phyloP scores from a whole-genome alignment of 352 stramenopile species.

The Aphanomyces stellatus region DNA sequence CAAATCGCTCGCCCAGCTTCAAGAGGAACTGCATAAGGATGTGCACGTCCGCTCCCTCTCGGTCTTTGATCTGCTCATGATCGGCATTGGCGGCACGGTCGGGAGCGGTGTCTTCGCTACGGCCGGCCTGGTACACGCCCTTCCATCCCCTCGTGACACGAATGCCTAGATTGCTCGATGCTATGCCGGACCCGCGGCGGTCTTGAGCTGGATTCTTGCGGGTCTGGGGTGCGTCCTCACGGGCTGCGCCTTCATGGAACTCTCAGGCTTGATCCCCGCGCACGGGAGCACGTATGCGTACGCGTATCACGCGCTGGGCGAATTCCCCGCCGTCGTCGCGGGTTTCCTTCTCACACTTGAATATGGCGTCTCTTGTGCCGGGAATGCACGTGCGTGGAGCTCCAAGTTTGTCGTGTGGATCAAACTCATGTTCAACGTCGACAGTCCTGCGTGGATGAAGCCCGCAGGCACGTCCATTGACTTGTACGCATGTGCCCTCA shows the following conservation, averaged over 20 bases:
- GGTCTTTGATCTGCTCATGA: slow-evolving; percentile 85
- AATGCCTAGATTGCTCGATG: slow-evolving; percentile 4
- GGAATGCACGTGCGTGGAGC: slow-evolving; percentile 60
- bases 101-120: slow-evolving; percentile 88
- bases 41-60: slow-evolving; percentile 37
- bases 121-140: slow-evolving; percentile 24
- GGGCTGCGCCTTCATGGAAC: slow-evolving; percentile 45
- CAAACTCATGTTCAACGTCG: slow-evolving; percentile 36
- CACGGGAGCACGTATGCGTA: slow-evolving; percentile 60
- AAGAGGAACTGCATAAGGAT: not conserved
- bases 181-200: slow-evolving; percentile 33
- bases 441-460: slow-evolving; percentile 55
- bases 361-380: slow-evolving; percentile 56
- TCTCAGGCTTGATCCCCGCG: slow-evolving; percentile 36
- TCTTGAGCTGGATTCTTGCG: slow-evolving; percentile 32
- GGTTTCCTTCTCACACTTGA: slow-evolving; percentile 88
- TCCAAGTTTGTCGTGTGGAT: slow-evolving; percentile 41
- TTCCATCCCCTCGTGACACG: slow-evolving; percentile 22
- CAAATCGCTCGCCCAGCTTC: not conserved
- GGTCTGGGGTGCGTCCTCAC: slow-evolving; percentile 31
- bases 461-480: slow-evolving; percentile 45
- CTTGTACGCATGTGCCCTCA: slow-evolving; percentile 71
- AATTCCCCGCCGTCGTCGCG: slow-evolving; percentile 52
- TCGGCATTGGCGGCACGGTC: slow-evolving; percentile 89
- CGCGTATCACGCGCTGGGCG: slow-evolving; percentile 52